Evolutionary conservation across 164 flowering plant genomes (phyloP).

Genomic region (Houttuynia cordata): DNA sequence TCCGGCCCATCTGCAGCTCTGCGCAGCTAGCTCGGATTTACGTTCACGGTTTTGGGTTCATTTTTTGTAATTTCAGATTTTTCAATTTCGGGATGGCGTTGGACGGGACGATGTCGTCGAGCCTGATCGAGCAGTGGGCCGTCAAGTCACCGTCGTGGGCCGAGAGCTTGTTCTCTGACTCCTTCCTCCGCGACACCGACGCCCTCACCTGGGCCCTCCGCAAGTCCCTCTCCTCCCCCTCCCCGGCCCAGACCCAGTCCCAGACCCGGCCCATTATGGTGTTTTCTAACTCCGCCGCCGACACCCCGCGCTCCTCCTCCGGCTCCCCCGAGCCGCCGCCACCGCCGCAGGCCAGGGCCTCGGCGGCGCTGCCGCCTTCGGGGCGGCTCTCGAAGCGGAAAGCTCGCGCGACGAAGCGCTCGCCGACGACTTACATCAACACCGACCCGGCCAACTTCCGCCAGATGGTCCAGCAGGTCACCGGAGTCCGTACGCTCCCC

Average conservation of each 20-base stretch:
- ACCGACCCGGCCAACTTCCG: constrained; percentile 90
- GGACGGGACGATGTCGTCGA: constrained; percentile 19
- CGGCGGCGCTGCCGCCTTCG: constrained; percentile 1
- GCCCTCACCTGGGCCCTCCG: constrained; percentile 60
- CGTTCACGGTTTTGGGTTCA: too few species aligned
- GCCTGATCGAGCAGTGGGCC: constrained; percentile 34
- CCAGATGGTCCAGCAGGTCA: constrained; percentile 96
- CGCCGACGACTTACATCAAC: constrained; percentile 72
- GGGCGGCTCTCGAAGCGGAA: constrained; percentile 61
- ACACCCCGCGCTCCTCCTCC: not conserved
- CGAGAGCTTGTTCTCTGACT: constrained; percentile 54
- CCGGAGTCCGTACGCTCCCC: constrained; percentile 51
- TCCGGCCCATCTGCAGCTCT: not conserved
- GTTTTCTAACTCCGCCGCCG: not conserved
- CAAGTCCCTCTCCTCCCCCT: constrained; percentile 26
- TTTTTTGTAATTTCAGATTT: too few species aligned
- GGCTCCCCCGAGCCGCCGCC: constrained; percentile 7
- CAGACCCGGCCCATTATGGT: too few species aligned
- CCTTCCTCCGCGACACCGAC: constrained; percentile 52
- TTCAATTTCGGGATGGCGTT: not conserved
- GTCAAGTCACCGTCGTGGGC: constrained; percentile 28
- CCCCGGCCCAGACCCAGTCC: not conserved
- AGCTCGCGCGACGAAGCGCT: constrained; percentile 63
- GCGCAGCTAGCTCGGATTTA: not conserved
- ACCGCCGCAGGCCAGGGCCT: constrained; percentile 8